These are phyloP conservation scores for Colletotrichum sublineola DNA, from an alignment of 2,329 filamentous ascomycete genomes.

Conservation along the genomic window DNA sequence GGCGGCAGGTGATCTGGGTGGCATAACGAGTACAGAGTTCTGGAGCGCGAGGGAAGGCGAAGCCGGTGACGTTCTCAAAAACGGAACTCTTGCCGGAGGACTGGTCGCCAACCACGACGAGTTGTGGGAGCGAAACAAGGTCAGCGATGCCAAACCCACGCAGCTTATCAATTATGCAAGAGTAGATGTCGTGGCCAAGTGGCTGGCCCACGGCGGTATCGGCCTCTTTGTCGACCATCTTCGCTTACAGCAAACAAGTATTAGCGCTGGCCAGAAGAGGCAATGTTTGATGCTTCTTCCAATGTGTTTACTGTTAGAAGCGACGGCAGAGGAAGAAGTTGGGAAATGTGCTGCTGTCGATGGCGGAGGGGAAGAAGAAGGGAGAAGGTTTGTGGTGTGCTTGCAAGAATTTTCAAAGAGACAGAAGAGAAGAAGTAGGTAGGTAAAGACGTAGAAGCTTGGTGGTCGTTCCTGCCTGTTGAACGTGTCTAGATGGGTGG, in stretches of 20 bases:
- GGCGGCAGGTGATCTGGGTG: slow-evolving; percentile 61
- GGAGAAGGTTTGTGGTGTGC: not conserved
- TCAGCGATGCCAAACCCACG: slow-evolving; percentile 56
- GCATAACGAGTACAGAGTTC: slow-evolving; percentile 64
- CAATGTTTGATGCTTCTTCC: not conserved
- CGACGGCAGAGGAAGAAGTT: not conserved
- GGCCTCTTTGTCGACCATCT: not conserved
- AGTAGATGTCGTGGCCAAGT: slow-evolving; percentile 24
- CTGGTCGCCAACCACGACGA: slow-evolving; percentile 87
- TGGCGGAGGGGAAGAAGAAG: not conserved
- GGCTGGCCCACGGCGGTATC: not conserved
- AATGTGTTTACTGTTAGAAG: not conserved
- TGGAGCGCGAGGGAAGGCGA: slow-evolving; percentile 59
- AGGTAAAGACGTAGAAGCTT: not conserved
- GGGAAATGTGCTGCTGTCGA: not conserved
- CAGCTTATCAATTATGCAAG: slow-evolving; percentile 54
- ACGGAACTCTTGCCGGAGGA: slow-evolving; percentile 90
- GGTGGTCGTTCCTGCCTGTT: no score
- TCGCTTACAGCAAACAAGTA: not conserved
- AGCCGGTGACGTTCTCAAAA: slow-evolving; percentile 72
- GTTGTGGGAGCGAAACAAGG: slow-evolving; percentile 63
- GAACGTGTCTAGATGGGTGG: no score
- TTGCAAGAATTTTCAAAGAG: not conserved
- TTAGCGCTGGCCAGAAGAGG: not conserved
- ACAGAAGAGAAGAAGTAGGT: not conserved